Evolutionary conservation across 257 asterid genomes (phyloP), one percentile per base, ranked within the genome.

Genomic region (Handroanthus guayacan): DNA sequence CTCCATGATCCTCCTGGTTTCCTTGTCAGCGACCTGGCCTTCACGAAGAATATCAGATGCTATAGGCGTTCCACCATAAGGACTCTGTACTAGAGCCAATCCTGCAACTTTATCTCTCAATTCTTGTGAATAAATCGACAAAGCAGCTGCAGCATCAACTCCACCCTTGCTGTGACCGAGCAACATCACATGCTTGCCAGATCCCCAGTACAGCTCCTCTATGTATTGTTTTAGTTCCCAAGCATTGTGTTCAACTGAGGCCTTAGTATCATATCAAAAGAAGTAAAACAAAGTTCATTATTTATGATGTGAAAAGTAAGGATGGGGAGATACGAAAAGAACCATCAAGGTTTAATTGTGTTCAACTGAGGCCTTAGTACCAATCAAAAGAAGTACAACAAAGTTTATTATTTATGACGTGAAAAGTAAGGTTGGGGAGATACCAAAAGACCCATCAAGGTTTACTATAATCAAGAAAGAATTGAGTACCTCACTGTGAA

Each of bases 151-250:
- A 63, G 96, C 98, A 83, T 95, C 99, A 44, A 95, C 92, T 68
- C 99, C 99, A 17, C 98, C 98, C 74, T 95, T 95, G 83, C 99
- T 92, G 84, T 92, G 99, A 71, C 97, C 99, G 39, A 95, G 93
- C 87, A 95, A 77, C 97, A 95, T 87, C 71, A 95, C 91, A 62
- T 86, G 90, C 72, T 95, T 95, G 25, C 97, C 97, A 2, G 96
- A 89, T 10, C 99, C 99, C 99, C 99, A 92, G 73, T 91, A 90
- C 47, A 95, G 84, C 83, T 92, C 99, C 82, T 92, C 99, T 50
- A 95, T 87, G 67, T 90, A 95, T 65, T 95, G 90, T 88, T 92
- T 95, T 52, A 95, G 84, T 80, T 88, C 99, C 97, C 94, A 91
- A 4, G 99, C 98, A 79, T 92, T 95, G 69, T 89, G 90, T 69